Conservation (phyloP, 192 early-diverging fungal species). For the Rhizophagus prolifer region DNA sequence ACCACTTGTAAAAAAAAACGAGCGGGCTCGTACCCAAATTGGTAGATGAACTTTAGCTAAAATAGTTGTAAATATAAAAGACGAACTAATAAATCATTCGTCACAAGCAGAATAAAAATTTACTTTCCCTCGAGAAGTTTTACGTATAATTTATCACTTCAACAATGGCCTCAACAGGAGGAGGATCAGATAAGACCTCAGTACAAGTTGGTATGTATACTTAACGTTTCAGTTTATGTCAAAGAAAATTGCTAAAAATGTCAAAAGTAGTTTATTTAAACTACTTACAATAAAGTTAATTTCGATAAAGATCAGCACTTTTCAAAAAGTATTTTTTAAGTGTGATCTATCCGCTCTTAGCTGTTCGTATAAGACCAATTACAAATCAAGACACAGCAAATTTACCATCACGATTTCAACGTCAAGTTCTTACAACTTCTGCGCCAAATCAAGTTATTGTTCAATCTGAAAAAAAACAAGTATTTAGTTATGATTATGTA, state of each 20-base stretch:
- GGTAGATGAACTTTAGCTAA: not conserved
- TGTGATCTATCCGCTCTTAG: not conserved
- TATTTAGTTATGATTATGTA: constrained; percentile 67
- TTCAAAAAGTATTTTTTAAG: not conserved
- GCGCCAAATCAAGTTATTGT: constrained; percentile 14
- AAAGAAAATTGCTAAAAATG: not conserved
- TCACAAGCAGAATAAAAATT: not conserved
- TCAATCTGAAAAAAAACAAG: constrained; percentile 20
- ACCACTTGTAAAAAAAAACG: not conserved
- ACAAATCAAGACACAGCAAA: constrained; percentile 1
- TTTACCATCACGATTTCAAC: constrained; percentile 27
- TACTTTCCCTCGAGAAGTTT: not conserved
- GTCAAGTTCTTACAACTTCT: constrained; percentile 2
- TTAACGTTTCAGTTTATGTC: too few species aligned
- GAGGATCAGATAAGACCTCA: not conserved
- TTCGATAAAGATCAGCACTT: too few species aligned
- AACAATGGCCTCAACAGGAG: not conserved
- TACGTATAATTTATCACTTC: not conserved
- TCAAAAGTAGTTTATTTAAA: too few species aligned
- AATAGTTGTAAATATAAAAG: not conserved
- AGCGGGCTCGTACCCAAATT: not conserved
- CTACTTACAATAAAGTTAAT: too few species aligned
- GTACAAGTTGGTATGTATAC: constrained; percentile 7
- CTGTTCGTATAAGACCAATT: constrained; percentile 10
- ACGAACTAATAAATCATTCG: not conserved